Conservation (phyloP, 2,329 filamentous ascomycete genomes). For the Fusarium stilboides region DNA sequence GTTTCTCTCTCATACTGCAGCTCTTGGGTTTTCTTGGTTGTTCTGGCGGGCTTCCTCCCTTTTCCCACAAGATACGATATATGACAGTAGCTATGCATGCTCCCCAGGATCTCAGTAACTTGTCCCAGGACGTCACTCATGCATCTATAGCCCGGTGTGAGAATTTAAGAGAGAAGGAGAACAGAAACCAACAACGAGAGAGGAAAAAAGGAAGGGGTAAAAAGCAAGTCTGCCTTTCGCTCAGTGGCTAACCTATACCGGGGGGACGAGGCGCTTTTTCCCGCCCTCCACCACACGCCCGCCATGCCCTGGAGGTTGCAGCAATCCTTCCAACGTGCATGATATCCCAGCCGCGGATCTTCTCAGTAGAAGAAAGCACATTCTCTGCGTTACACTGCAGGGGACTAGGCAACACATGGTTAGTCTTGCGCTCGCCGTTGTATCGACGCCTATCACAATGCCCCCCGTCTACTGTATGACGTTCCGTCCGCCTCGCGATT, state of each 20-base stretch:
- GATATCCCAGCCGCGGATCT: slow-evolving; percentile 48
- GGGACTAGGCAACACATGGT: slow-evolving; percentile 22
- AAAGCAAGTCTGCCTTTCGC: slow-evolving; percentile 24
- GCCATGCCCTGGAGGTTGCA: slow-evolving; percentile 33
- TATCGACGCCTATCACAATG: slow-evolving; percentile 12
- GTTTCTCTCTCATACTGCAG: background rate
- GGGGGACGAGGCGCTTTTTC: slow-evolving; percentile 23
- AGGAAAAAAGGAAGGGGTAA: slow-evolving; percentile 7
- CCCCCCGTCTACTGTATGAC: background rate
- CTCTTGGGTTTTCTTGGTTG: slow-evolving; percentile 7
- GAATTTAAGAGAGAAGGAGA: slow-evolving; percentile 3
- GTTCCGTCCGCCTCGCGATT: slow-evolving; percentile 16
- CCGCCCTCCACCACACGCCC: slow-evolving; percentile 32
- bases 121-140: slow-evolving; percentile 29
- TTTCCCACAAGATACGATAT: slow-evolving; percentile 34
- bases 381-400: slow-evolving; percentile 46
- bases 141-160: slow-evolving; percentile 34
- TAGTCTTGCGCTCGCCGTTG: slow-evolving; percentile 6
- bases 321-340: slow-evolving; percentile 34
- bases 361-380: slow-evolving; percentile 32
- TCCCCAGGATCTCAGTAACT: slow-evolving; percentile 32
- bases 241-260: slow-evolving; percentile 3
- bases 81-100: slow-evolving; percentile 23
- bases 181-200: background rate
- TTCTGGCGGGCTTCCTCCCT: slow-evolving; percentile 17